Percentiles rank a stretch among this genome's conserved stretches.
These are phyloP conservation scores for Rosa lucieae DNA, from an alignment of 306 rosid genomes.

Conservation along the genomic window DNA sequence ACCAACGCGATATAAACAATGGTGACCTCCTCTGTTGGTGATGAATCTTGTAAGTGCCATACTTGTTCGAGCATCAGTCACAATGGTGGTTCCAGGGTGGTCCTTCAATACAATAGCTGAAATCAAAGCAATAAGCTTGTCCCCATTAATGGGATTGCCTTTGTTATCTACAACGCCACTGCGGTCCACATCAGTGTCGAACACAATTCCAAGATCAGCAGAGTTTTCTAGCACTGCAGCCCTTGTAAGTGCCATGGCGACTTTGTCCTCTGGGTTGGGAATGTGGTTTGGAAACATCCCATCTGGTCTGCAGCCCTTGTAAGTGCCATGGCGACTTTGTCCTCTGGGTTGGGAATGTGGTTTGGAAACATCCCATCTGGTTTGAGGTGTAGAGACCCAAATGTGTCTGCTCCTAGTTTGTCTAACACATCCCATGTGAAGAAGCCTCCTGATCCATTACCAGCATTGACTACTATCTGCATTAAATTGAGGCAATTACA, in stretches of 20 bases:
- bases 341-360: constrained; percentile 91
- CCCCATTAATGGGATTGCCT: constrained; percentile 84
- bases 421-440: constrained; percentile 89
- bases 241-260: constrained; percentile 82
- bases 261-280: constrained; percentile 85
- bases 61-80: constrained; percentile 87
- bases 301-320: constrained; percentile 81
- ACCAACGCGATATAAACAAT: constrained; percentile 84
- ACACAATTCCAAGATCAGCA: constrained; percentile 84
- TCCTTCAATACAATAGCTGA: constrained; percentile 71
- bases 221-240: constrained; percentile 59
- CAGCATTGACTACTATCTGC: constrained; percentile 91
- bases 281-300: constrained; percentile 96
- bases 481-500: neutral
- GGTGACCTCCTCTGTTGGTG: constrained; percentile 63
- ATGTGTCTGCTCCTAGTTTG: constrained; percentile 90
- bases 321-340: constrained; percentile 76
- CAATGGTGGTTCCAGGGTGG: constrained; percentile 73
- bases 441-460: constrained; percentile 95
- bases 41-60: constrained; percentile 67
- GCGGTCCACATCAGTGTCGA: constrained; percentile 87
- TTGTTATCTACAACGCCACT: constrained; percentile 72
- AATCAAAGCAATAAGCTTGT: constrained; percentile 80
- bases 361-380: constrained; percentile 96
- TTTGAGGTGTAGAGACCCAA: constrained; percentile 80